Conservation (phyloP, 73 alveolate genomes). For the Effrenium voratum region DNA sequence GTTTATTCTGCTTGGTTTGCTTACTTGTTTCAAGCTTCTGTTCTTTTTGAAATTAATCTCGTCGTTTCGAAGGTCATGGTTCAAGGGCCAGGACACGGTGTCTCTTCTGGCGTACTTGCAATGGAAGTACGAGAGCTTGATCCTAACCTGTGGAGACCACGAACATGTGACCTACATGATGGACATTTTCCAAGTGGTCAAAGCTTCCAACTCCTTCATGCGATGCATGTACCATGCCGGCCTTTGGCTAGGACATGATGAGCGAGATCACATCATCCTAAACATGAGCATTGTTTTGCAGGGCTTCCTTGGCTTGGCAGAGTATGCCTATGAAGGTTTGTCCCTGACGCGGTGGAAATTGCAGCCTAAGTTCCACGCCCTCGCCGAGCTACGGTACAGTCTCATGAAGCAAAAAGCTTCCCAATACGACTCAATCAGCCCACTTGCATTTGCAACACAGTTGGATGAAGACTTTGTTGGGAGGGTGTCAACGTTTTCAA, state of each 20-base stretch:
- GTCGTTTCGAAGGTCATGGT: conserved; percentile 5
- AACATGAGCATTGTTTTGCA: background rate
- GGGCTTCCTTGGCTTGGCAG: background rate
- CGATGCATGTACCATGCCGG: background rate
- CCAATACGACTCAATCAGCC: background rate
- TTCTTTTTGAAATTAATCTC: background rate
- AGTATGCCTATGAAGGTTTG: background rate
- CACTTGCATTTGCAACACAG: background rate
- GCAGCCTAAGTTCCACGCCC: conserved; percentile 2
- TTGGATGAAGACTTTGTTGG: conserved; percentile 2
- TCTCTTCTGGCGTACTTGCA: background rate
- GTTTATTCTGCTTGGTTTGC: background rate
- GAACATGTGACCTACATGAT: background rate
- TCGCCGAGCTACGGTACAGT: background rate
- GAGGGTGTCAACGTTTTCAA: background rate
- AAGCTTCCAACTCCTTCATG: background rate
- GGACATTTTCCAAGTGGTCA: background rate
- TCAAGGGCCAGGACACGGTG: conserved; percentile 19
- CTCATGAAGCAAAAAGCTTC: background rate
- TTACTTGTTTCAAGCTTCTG: background rate
- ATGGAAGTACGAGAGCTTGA: background rate
- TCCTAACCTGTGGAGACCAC: background rate
- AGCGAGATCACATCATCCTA: background rate
- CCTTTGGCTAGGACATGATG: background rate
- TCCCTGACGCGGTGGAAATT: background rate